Conservation (phyloP, 345 rosid species). For the Turnera subulata region DNA sequence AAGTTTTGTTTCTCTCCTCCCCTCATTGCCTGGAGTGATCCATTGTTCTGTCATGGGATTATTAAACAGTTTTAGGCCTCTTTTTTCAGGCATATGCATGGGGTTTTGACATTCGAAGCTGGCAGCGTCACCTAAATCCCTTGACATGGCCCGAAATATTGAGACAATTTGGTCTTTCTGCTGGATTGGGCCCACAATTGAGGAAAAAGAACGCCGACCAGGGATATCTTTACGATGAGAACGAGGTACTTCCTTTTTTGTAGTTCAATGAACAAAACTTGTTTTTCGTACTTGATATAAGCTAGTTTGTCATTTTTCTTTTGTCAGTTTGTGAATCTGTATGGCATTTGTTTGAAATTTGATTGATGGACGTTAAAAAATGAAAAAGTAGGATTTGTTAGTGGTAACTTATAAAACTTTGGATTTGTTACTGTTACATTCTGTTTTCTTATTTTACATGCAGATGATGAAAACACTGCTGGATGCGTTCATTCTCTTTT, state of each 20-base stretch:
- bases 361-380: too few relatives aligned
- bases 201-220: constrained; percentile 50
- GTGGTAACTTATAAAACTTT: too few relatives aligned
- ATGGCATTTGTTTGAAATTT: too few relatives aligned
- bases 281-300: constrained; percentile 7
- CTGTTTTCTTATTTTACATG: too few relatives aligned
- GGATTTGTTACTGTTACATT: too few relatives aligned
- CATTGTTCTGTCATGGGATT: constrained; percentile 1
- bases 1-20: too few relatives aligned
- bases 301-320: neutral
- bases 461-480: too few relatives aligned
- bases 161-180: constrained; percentile 76
- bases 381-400: too few relatives aligned
- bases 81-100: constrained; percentile 72
- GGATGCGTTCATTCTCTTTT: too few relatives aligned
- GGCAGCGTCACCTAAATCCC: constrained; percentile 70
- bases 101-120: constrained; percentile 84
- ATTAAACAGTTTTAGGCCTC: neutral
- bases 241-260: constrained; percentile 41
- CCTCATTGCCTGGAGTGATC: constrained; percentile 9
- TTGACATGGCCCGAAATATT: constrained; percentile 92
- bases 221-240: constrained; percentile 45
- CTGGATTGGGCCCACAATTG: constrained; percentile 78
- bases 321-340: too few relatives aligned
- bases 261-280: neutral